phyloP scores from a whole-genome alignment of 1,284 basidiomycete species.

The Fomitopsis palustris region DNA sequence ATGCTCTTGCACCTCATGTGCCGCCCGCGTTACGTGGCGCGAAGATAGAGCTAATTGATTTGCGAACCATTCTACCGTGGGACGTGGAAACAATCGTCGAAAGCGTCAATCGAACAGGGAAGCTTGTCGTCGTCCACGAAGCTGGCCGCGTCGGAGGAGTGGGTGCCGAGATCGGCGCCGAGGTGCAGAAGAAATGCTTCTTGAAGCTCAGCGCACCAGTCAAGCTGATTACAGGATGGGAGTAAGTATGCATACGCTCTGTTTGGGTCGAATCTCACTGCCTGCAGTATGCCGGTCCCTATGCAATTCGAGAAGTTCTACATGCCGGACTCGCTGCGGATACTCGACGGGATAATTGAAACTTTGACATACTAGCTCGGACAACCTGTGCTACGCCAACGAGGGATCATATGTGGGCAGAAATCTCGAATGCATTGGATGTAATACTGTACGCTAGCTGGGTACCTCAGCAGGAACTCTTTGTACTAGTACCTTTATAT shows the following conservation, averaged over 20 bases:
- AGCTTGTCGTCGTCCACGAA: constrained; percentile 89
- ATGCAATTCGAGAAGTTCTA: constrained; percentile 89
- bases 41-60: constrained; percentile 86
- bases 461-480: background rate
- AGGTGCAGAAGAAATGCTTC: constrained; percentile 85
- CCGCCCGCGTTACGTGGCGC: constrained; percentile 68
- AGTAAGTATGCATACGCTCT: constrained; percentile 57
- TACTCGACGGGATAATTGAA: constrained; percentile 82
- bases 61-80: constrained; percentile 89
- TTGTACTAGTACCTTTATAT: background rate
- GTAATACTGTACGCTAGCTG: background rate
- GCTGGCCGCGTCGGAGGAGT: constrained; percentile 82
- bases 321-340: constrained; percentile 81
- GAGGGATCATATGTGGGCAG: background rate
- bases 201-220: constrained; percentile 85
- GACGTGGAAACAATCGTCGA: constrained; percentile 79
- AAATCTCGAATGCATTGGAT: no score
- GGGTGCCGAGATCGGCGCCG: constrained; percentile 85
- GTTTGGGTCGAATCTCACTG: constrained; percentile 2
- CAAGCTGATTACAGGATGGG: constrained; percentile 86
- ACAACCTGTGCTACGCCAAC: constrained; percentile 69
- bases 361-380: constrained; percentile 68
- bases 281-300: constrained; percentile 68
- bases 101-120: constrained; percentile 79
- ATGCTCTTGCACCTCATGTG: constrained; percentile 63